A percentile compares a stretch with the other conserved stretches of the same genome.
phyloP scores from a whole-genome alignment of 2,329 filamentous ascomycete genomes.

The Penicillium sp. region DNA sequence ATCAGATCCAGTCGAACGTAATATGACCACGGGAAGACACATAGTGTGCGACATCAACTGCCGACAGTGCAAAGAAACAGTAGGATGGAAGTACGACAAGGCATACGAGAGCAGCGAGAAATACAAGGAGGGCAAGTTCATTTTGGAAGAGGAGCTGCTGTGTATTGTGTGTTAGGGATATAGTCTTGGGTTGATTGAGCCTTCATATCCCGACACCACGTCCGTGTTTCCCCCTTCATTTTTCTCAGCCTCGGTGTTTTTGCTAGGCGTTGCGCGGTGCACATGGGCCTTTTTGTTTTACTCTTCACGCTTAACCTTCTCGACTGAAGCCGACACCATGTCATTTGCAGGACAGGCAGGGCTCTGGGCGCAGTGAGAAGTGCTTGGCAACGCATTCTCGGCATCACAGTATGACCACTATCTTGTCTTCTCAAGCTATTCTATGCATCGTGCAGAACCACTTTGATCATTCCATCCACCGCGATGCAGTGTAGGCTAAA shows the following conservation, averaged over 20 bases:
- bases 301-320: not conserved
- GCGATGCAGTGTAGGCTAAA: not conserved
- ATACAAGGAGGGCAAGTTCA: conserved; percentile 99
- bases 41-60: conserved; percentile 91
- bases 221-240: not conserved
- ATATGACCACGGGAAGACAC: conserved; percentile 96
- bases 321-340: not conserved
- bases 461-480: not conserved
- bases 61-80: conserved; percentile 84
- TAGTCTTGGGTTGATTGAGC: not conserved
- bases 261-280: conserved; percentile 15
- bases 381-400: not conserved
- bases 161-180: conserved; percentile 65
- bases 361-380: not conserved
- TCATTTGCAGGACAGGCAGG: conserved; percentile 1
- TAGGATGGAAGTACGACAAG: conserved; percentile 99
- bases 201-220: not conserved
- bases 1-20: conserved; percentile 82
- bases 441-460: not conserved
- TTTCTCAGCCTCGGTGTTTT: conserved; percentile 15
- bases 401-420: not conserved
- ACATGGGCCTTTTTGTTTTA: conserved; percentile 3
- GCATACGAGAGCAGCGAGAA: conserved; percentile 89
- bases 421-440: not conserved
- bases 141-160: conserved; percentile 86